phyloP scores from a whole-genome alignment of 83 land plant genomes.

The Thuja plicata region DNA sequence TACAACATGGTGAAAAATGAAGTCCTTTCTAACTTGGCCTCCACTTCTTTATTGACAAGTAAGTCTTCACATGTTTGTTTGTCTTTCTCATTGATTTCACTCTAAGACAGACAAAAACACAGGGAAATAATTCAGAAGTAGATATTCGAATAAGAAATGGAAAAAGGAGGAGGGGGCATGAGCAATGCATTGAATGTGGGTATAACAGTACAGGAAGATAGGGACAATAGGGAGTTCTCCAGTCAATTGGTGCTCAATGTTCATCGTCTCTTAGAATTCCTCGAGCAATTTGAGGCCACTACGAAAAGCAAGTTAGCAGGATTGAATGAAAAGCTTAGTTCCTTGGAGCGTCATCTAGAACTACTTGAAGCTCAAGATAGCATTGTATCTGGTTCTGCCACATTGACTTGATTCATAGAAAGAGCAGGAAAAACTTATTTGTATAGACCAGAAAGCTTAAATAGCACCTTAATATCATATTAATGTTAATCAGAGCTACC shows the following conservation, averaged over 20 bases:
- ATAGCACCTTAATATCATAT: background rate
- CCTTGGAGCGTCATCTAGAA: constrained; percentile 79
- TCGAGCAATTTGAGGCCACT: constrained; percentile 88
- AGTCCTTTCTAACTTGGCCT: background rate
- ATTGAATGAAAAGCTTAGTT: constrained; percentile 84
- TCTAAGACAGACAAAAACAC: background rate
- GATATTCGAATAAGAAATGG: constrained; percentile 22
- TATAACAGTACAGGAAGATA: constrained; percentile 90
- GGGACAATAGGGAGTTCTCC: constrained; percentile 96
- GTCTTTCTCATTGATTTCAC: background rate
- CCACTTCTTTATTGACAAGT: background rate
- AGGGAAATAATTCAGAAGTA: background rate
- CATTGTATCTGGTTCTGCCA: constrained; percentile 47
- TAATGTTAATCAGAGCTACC: background rate
- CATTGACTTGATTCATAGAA: constrained; percentile 3
- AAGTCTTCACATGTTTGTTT: background rate
- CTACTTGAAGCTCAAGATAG: constrained; percentile 80
- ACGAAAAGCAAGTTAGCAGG: constrained; percentile 87
- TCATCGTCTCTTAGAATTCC: constrained; percentile 92
- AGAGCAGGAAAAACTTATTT: background rate
- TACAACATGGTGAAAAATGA: background rate
- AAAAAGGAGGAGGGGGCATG: constrained; percentile 68
- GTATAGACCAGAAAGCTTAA: background rate
- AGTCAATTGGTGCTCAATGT: constrained; percentile 85
- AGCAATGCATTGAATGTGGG: constrained; percentile 83